A percentile compares a stretch with the other conserved stretches of the same genome.
Evolutionary conservation across 2,329 filamentous ascomycete genomes (phyloP).

Genomic region (Blastomyces emzantsi): DNA sequence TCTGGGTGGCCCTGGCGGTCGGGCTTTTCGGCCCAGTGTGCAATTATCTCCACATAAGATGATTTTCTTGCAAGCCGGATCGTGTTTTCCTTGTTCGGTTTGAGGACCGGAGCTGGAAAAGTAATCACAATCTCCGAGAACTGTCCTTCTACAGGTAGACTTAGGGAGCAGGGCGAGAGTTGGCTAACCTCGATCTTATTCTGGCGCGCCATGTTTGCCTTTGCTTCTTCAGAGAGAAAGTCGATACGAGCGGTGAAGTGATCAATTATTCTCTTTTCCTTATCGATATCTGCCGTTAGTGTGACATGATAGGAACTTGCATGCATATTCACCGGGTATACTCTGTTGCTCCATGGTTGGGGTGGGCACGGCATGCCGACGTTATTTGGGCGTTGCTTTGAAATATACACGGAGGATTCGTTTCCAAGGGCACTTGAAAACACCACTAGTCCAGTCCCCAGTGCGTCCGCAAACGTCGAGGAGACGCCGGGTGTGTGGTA

Average conservation of each 20-base stretch:
- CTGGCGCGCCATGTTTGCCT: constrained; percentile 11
- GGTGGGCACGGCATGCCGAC: constrained; percentile 12
- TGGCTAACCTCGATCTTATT: constrained; percentile 11
- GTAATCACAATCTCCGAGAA: constrained; percentile 11
- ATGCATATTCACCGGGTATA: constrained; percentile 1
- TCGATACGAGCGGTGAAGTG: constrained; percentile 13
- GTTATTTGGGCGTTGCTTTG: constrained; percentile 22
- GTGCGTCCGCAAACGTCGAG: constrained; percentile 10
- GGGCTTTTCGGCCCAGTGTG: constrained; percentile 6
- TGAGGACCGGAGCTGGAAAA: constrained; percentile 21
- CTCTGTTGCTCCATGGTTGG: constrained; percentile 4
- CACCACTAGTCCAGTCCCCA: constrained; percentile 19
- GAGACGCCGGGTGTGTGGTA: constrained; percentile 14
- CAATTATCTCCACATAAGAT: constrained; percentile 25
- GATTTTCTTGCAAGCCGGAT: constrained; percentile 25
- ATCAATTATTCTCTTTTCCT: constrained; percentile 9
- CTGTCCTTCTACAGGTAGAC: constrained; percentile 11
- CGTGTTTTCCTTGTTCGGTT: constrained; percentile 16
- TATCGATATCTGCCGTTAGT: constrained; percentile 9
- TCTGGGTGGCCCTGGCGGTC: constrained; percentile 13
- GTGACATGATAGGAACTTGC: constrained; percentile 2
- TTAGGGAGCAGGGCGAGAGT: constrained; percentile 15
- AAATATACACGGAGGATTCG: constrained; percentile 21
- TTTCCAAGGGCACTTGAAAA: constrained; percentile 17
- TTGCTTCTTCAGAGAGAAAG: constrained; percentile 8